Base-by-base conservation (phyloP, 768 basidiomycete species). In the Mycena sanguinolenta region DNA sequence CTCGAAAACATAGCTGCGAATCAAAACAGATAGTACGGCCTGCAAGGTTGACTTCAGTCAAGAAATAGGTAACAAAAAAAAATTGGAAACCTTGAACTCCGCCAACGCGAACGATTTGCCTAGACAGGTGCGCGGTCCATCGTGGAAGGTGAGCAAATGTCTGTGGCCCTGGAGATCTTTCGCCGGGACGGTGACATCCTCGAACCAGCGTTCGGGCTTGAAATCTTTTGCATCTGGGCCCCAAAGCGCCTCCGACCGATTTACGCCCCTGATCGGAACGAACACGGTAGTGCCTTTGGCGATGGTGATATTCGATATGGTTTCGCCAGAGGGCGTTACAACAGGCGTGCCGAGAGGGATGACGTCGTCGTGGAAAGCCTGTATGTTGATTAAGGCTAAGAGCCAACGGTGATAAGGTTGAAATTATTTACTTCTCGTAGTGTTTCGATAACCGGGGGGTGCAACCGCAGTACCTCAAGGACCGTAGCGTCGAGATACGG, bases 221-320 rank as follows among this genome's bases (percentile, higher is more conserved):
- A 87, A 87, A 46, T 80, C 77, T 28, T 75, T 80, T n/a, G 85
- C 84, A 46, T 85, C 82, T 2, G 77, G 58, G 7, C 89, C 88
- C 84, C 86, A 89, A 27, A 85, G 69, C 3, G 68, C 75, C 27
- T 77, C 73, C 4, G 83, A 82, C 16, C 77, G 72, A 72, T 89
- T 87, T 36, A 89, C 78, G 55, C 73, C 74, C 23, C 75, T 70
- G 52, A 86, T 79, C 0, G 86, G 82, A 6, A 85, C 74, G 8
- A 77, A 77, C 17, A 89, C 70, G 6, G 71, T 57, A 1, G 83
- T 81, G 25, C 84, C 86, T 62, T 82, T 81, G 1, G 85, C 67
- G n/a, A 87, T 76, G 19, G 65, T 69, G 25, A 87, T 72, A 16
- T 73, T 75, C 52, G 80, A 73, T 2, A 81, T 76, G 4, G 68